Evolutionary conservation across 2,329 filamentous ascomycete genomes (phyloP).

Genomic region (Exophiala spinifera): DNA sequence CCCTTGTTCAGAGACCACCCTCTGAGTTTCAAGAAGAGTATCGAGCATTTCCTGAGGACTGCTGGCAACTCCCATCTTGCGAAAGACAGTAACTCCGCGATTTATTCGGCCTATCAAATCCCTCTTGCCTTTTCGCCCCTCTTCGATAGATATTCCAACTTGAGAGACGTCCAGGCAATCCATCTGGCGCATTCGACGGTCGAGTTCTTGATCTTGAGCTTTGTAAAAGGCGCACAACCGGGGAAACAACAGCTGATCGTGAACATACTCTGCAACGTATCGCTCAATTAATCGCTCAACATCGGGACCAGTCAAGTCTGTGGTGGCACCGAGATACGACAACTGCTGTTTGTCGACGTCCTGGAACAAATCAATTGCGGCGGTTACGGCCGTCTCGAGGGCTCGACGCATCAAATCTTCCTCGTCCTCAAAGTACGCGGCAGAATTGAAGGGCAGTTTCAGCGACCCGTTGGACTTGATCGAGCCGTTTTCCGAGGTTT

Average conservation of each 20-base stretch:
- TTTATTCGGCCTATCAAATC: constrained; percentile 74
- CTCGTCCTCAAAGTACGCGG: constrained; percentile 79
- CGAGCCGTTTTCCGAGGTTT: constrained; percentile 30
- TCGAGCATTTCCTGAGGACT: constrained; percentile 89
- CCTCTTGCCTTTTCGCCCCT: constrained; percentile 72
- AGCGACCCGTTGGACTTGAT: constrained; percentile 38
- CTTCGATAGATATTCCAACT: constrained; percentile 81
- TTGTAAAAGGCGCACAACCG: constrained; percentile 73
- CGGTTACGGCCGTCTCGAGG: constrained; percentile 85
- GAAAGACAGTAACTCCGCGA: constrained; percentile 81
- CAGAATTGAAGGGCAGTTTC: constrained; percentile 53
- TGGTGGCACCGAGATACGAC: constrained; percentile 85
- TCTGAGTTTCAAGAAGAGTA: constrained; percentile 74
- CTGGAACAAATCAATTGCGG: constrained; percentile 93
- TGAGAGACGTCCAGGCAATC: constrained; percentile 90
- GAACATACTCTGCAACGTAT: constrained; percentile 89
- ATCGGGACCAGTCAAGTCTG: constrained; percentile 84
- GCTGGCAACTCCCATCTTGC: constrained; percentile 72
- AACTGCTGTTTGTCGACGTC: constrained; percentile 93
- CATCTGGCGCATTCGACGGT: constrained; percentile 89
- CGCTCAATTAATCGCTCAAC: constrained; percentile 94
- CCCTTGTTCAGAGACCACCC: constrained; percentile 67
- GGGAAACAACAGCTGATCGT: constrained; percentile 79
- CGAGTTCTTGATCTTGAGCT: constrained; percentile 80
- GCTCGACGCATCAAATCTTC: constrained; percentile 86